These are phyloP conservation scores for Aspergillus floridensis DNA, from an alignment of 2,329 filamentous ascomycete genomes.

Conservation along the genomic window DNA sequence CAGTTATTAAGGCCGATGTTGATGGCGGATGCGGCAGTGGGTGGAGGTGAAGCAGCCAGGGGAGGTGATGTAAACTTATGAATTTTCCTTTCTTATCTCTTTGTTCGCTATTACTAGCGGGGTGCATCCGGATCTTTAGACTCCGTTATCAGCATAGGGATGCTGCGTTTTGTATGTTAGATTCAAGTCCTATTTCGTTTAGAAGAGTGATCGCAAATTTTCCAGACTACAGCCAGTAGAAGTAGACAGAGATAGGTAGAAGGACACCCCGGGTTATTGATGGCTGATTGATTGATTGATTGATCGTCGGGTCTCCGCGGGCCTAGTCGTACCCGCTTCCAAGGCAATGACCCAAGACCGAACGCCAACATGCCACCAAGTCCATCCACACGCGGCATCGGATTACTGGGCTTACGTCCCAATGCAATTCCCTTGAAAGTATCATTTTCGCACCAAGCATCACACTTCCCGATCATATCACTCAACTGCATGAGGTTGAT, in stretches of 20 bases:
- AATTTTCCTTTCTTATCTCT: not conserved
- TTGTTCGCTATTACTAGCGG: not conserved
- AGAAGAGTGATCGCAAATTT: not conserved
- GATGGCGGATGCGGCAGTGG: conserved; percentile 5
- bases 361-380: conserved; percentile 22
- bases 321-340: conserved; percentile 19
- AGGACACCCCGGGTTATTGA: not conserved
- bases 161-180: conserved; percentile 1
- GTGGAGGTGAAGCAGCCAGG: not conserved
- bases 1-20: conserved; percentile 25
- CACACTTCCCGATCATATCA: not conserved
- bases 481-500: conserved; percentile 26
- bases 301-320: conserved; percentile 13
- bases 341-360: conserved; percentile 11
- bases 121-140: not conserved
- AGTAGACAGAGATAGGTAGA: not conserved
- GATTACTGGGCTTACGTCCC: conserved; percentile 4
- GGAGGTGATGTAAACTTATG: conserved; percentile 11
- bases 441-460: not conserved
- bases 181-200: not conserved
- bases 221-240: not conserved
- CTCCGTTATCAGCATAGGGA: not conserved
- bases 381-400: conserved; percentile 11
- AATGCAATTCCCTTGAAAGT: not conserved
- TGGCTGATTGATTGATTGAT: not conserved